A percentile compares a stretch with the other conserved stretches of the same genome.
Conservation (phyloP, 257 asterid genomes). For the Jasminum sambac region DNA sequence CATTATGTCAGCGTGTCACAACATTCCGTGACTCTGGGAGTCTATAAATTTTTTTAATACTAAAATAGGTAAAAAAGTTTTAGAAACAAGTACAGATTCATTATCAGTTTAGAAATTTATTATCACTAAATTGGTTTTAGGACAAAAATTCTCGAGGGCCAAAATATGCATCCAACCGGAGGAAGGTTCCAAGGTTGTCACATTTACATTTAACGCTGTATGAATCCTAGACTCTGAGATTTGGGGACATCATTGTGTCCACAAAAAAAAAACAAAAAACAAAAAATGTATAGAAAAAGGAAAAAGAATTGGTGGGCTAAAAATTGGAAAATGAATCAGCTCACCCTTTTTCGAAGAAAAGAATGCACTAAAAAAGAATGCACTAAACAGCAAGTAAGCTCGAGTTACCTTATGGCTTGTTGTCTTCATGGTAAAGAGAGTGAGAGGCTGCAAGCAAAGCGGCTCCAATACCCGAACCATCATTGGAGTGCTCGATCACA, state of each 20-base stretch:
- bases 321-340: background rate
- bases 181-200: background rate
- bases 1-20: too few species aligned
- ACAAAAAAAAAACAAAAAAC: too few species aligned
- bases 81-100: background rate
- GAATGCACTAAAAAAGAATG: too few species aligned
- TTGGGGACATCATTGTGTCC: too few species aligned
- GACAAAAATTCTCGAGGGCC: background rate
- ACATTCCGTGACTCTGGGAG: too few species aligned
- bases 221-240: background rate
- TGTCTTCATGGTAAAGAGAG: conserved; percentile 44
- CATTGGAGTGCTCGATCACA: conserved; percentile 62
- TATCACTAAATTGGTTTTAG: background rate
- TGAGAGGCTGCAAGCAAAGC: conserved; percentile 86
- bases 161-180: background rate
- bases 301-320: background rate
- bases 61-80: too few species aligned
- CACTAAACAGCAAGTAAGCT: background rate
- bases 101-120: too few species aligned
- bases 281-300: background rate
- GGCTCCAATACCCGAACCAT: conserved; percentile 91
- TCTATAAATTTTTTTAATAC: too few species aligned
- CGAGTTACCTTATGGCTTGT: background rate
- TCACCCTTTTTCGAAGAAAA: background rate
- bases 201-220: background rate